Percentiles rank a stretch among this genome's conserved stretches.
phyloP scores from a whole-genome alignment of 164 flowering plant species.

The Warburgia ugandensis region DNA sequence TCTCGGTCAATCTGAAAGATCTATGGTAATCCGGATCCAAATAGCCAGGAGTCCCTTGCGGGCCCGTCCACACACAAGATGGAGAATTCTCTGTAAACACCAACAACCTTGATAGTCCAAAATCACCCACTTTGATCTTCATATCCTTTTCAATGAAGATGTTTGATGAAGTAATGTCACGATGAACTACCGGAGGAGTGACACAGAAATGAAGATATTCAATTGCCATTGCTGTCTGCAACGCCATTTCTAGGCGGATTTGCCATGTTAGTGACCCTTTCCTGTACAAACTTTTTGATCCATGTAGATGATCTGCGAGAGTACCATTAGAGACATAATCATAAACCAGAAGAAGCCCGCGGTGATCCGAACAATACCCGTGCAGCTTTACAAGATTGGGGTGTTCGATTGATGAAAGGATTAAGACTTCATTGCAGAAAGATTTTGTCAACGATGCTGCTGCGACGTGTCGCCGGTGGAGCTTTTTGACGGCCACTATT shows the following conservation, averaged over 20 bases:
- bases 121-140: constrained; percentile 78
- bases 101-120: constrained; percentile 75
- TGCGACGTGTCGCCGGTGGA: constrained; percentile 40
- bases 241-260: constrained; percentile 56
- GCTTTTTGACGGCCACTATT: constrained; percentile 71
- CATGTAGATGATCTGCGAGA: constrained; percentile 85
- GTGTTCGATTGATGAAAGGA: constrained; percentile 64
- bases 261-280: constrained; percentile 38
- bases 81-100: constrained; percentile 28
- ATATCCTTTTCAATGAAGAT: constrained; percentile 76
- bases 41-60: constrained; percentile 98
- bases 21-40: constrained; percentile 84
- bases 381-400: constrained; percentile 78
- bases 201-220: constrained; percentile 75
- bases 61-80: constrained; percentile 75
- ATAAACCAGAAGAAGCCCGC: constrained; percentile 75
- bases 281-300: constrained; percentile 22
- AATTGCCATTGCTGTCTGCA: constrained; percentile 63
- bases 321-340: constrained; percentile 88
- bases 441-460: constrained; percentile 34
- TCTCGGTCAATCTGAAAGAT: constrained; percentile 77
- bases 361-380: constrained; percentile 83
- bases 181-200: constrained; percentile 65
- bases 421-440: constrained; percentile 82
- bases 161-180: constrained; percentile 82